Conservation (phyloP, 2,329 filamentous ascomycete species). For the Aspergillus sp. region DNA sequence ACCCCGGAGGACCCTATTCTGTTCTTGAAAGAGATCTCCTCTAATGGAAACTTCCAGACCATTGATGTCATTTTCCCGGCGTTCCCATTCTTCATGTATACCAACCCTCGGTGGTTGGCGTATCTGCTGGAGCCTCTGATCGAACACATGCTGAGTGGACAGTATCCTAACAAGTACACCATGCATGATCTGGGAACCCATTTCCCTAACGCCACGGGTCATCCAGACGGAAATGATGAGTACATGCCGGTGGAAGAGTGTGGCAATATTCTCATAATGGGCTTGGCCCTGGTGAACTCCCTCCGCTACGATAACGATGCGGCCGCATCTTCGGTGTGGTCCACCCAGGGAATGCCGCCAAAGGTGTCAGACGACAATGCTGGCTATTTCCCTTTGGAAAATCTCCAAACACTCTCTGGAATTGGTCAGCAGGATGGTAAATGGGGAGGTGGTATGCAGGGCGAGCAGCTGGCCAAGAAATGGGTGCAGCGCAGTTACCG, state of each 20-base stretch:
- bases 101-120: slow-evolving; percentile 71
- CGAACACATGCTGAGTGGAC: slow-evolving; percentile 73
- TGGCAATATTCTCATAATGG: slow-evolving; percentile 74
- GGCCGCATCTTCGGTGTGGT: slow-evolving; percentile 54
- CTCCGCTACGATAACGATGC: slow-evolving; percentile 56
- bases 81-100: slow-evolving; percentile 81
- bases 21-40: slow-evolving; percentile 81
- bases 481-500: slow-evolving; percentile 65
- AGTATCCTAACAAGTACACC: slow-evolving; percentile 65
- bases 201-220: slow-evolving; percentile 51
- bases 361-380: slow-evolving; percentile 15
- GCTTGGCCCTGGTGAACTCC: slow-evolving; percentile 68
- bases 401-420: slow-evolving; percentile 44
- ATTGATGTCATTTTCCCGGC: slow-evolving; percentile 83
- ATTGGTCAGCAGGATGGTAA: slow-evolving; percentile 55
- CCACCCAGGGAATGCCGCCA: slow-evolving; percentile 32
- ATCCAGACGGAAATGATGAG: slow-evolving; percentile 48
- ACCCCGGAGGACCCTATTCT: slow-evolving; percentile 64
- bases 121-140: slow-evolving; percentile 73
- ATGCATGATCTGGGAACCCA: slow-evolving; percentile 50
- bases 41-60: slow-evolving; percentile 77
- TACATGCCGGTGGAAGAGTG: slow-evolving; percentile 56
- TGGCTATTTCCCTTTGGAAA: slow-evolving; percentile 43
- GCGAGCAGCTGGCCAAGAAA: slow-evolving; percentile 51
- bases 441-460: slow-evolving; percentile 52